These are phyloP conservation scores for Streptanthus diversifolius DNA, from an alignment of 345 rosid genomes.

Conservation along the genomic window DNA sequence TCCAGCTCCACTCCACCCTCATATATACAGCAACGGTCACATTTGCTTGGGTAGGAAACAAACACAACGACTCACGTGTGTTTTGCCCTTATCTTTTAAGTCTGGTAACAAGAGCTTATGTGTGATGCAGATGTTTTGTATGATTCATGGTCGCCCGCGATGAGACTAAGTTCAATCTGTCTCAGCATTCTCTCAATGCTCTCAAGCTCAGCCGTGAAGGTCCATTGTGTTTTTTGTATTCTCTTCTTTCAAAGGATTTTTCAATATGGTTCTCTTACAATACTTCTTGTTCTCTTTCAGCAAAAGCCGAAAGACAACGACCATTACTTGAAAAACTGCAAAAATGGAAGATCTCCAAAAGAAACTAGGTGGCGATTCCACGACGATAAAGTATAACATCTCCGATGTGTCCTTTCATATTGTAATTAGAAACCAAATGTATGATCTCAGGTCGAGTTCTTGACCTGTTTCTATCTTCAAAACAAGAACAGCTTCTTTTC, in stretches of 20 bases:
- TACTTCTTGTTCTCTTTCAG: slow-evolving; percentile 41
- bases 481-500: slow-evolving; percentile 10
- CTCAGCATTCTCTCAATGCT: slow-evolving; percentile 99
- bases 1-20: slow-evolving; percentile 96
- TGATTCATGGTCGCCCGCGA: slow-evolving; percentile 98
- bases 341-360: slow-evolving; percentile 93
- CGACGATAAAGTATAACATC: slow-evolving; percentile 76
- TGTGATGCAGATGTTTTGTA: slow-evolving; percentile 64
- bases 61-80: not conserved
- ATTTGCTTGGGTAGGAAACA: slow-evolving; percentile 78
- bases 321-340: slow-evolving; percentile 89
- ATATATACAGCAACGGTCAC: slow-evolving; percentile 95
- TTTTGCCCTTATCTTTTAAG: not conserved
- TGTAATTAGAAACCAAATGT: slow-evolving; percentile 17
- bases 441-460: slow-evolving; percentile 20
- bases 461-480: slow-evolving; percentile 22
- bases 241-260: not conserved
- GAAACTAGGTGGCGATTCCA: slow-evolving; percentile 99
- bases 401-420: not conserved
- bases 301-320: slow-evolving; percentile 97
- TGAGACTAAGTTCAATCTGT: slow-evolving; percentile 95
- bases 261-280: not conserved
- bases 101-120: not conserved
- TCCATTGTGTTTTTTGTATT: slow-evolving; percentile 16
- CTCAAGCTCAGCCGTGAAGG: slow-evolving; percentile 93